Evolutionary conservation across 768 basidiomycete genomes (phyloP).

Genomic region (Boletus pseudo-olivaceus): DNA sequence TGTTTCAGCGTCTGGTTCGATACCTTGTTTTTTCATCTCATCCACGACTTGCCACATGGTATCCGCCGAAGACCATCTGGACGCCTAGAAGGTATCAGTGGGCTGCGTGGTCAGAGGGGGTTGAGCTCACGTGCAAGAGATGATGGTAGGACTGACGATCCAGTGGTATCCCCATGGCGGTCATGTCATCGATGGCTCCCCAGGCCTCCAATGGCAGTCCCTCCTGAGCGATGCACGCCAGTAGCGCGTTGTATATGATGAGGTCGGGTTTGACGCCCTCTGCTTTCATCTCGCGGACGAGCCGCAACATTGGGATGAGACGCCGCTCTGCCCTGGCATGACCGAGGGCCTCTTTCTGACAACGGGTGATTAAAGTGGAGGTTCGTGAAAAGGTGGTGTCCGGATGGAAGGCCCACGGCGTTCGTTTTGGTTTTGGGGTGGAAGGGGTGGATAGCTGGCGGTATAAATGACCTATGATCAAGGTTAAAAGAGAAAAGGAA

Average conservation of each 20-base stretch:
- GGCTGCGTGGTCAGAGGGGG: background rate
- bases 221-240: slow-evolving; percentile 45
- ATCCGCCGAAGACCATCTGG: slow-evolving; percentile 34
- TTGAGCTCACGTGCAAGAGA: slow-evolving; percentile 52
- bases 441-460: slow-evolving; percentile 5
- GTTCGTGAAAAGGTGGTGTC: slow-evolving; percentile 27
- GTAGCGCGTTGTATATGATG: slow-evolving; percentile 53
- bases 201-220: slow-evolving; percentile 49
- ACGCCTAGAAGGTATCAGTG: slow-evolving; percentile 40
- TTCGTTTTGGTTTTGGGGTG: background rate
- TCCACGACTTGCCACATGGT: slow-evolving; percentile 49
- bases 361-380: slow-evolving; percentile 25
- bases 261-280: slow-evolving; percentile 50
- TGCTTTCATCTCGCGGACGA: slow-evolving; percentile 57
- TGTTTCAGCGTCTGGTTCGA: slow-evolving; percentile 50
- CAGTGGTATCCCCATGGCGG: slow-evolving; percentile 45
- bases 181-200: slow-evolving; percentile 72
- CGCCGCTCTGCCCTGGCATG: slow-evolving; percentile 35
- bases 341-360: slow-evolving; percentile 31
- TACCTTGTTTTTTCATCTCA: slow-evolving; percentile 49
- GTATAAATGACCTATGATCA: background rate
- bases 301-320: slow-evolving; percentile 39
- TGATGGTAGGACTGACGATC: slow-evolving; percentile 52
- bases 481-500: background rate
- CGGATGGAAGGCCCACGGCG: slow-evolving; percentile 28